Base-by-base conservation (phyloP, 2,329 filamentous ascomycete genomes). In the Orbilia oligospora region DNA sequence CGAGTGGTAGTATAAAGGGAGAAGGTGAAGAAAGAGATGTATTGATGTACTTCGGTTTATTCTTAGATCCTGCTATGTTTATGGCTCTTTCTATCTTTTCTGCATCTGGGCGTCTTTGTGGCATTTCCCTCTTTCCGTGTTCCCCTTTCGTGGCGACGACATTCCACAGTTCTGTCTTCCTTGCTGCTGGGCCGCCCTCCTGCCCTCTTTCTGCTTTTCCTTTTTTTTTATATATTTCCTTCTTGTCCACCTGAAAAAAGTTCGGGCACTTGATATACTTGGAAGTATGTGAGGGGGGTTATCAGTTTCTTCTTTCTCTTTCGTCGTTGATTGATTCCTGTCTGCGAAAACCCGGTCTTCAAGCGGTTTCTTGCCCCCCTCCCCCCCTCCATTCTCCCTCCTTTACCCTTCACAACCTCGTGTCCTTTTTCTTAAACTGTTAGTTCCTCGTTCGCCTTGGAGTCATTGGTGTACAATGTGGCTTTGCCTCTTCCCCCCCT, bases 401-500 rank as follows among this genome's bases (percentile, higher is more conserved):
- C n/a, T n/a, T n/a, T n/a, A n/a, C 46, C 55, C 44, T 41, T 49
- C 56, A 18, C 30, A 5, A 48, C 27, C 16, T 44, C 30, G 18
- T 18, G 64, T 46, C 44, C n/a, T 58, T n/a, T 20, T 14, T 14
- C 22, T 58, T 12, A 27, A 27, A 44, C 49, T 68, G 66, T 64
- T 56, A 22, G 16, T 38, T 22, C n/a, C 44, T 69, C 61, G 22
- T n/a, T 69, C 61, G 22, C 10, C 44, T 56, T 76, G 71, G 76
- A 80, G 76, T 61, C 55, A 73, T 81, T 79, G 70, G 70, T 69
- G 76, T 78, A 73, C 18, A 56, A 71, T 76, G 72, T 67, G 56
- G 56, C 56, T 61, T 61, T 61, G 33, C 56, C 56, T n/a, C 14
- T 33, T 58, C 30, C 9, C 16, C 41, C 48, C 3, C 24, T 24